Conservation (phyloP, 352 stramenopile genomes). For the Phytophthora podocarpi region DNA sequence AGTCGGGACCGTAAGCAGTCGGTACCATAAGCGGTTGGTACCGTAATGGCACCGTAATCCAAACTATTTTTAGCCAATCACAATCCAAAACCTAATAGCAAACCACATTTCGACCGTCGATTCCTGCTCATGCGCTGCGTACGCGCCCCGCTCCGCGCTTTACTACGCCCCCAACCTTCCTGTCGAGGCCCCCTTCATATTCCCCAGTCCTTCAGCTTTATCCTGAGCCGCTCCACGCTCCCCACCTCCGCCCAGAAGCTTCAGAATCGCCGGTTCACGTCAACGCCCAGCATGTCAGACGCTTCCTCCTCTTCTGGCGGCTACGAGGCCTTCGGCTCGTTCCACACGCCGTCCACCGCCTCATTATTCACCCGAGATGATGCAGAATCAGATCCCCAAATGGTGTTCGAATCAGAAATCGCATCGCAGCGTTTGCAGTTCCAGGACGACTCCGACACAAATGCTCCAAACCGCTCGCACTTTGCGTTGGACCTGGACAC, state of each 20-base stretch:
- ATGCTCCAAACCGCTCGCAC: conserved; percentile 36
- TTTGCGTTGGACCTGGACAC: conserved; percentile 60
- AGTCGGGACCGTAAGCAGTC: no score
- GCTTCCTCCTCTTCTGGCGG: conserved; percentile 13
- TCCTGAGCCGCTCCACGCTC: background rate
- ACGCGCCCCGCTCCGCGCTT: background rate
- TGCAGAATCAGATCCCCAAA: background rate
- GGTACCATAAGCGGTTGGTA: no score
- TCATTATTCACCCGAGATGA: conserved; percentile 51
- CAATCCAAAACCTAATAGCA: no score
- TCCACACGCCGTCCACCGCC: conserved; percentile 69
- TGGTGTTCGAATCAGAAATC: conserved; percentile 27
- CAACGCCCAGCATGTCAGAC: conserved; percentile 1
- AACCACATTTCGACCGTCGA: background rate
- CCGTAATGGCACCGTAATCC: background rate
- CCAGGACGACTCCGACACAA: conserved; percentile 11
- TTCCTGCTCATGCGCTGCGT: conserved; percentile 5
- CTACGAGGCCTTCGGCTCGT: conserved; percentile 81
- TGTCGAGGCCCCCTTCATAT: background rate
- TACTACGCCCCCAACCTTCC: background rate
- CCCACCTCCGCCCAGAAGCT: conserved; percentile 4
- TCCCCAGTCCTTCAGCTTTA: background rate
- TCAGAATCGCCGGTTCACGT: conserved; percentile 8
- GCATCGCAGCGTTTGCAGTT: conserved; percentile 22
- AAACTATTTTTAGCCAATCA: background rate